Evolutionary conservation across 2,329 filamentous ascomycete species (phyloP), one percentile per base, ranked within the genome.

Genomic region (Xylariales sp.): DNA sequence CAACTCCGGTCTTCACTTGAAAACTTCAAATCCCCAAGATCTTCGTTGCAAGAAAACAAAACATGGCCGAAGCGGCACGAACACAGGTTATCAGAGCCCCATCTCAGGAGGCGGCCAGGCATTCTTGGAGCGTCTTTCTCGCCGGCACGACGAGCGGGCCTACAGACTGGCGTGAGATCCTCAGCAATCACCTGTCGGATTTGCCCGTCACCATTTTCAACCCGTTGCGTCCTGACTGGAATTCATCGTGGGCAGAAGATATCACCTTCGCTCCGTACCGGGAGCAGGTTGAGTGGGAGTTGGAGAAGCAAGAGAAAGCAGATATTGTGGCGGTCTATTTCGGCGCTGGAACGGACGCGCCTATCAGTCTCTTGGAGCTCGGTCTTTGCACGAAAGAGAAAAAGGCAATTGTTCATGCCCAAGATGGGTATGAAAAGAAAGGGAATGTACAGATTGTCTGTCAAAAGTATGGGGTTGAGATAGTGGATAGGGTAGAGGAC

Each of bases 381-480:
- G 80, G 80, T 0, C 59, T 84, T 4, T 72, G 63, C 35, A 70
- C 70, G 3, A 32, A 50, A 34, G 37, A 33, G 6, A 28, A 34
- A 37, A 75, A 70, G 52, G 63, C 68, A 1, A 60, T 83, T 9
- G 77, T 82, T 71, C 72, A 31, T 78, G 73, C 34, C 63, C 68
- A 37, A 2, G 55, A 64, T 18, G 66, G 65, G 0, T 84, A 76
- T 50, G 68, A 59, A 59, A 80, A 80, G 55, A 66, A 66, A n/a
- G 80, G 77, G 0, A 82, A 84, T 47, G 75, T 85, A 22, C 63
- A 76, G 51, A 61, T 79, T 11, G 68, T 80, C 8, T 82, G 78
- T 46, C 54, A 62, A 44, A 64, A 64, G 40, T 73, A 70, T 45
- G 64, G 57, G 0, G 56, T 80, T 5, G 59, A 65, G 27, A 54